Evolutionary conservation across 768 basidiomycete species (phyloP).

Genomic region (Agrocybe pediades): DNA sequence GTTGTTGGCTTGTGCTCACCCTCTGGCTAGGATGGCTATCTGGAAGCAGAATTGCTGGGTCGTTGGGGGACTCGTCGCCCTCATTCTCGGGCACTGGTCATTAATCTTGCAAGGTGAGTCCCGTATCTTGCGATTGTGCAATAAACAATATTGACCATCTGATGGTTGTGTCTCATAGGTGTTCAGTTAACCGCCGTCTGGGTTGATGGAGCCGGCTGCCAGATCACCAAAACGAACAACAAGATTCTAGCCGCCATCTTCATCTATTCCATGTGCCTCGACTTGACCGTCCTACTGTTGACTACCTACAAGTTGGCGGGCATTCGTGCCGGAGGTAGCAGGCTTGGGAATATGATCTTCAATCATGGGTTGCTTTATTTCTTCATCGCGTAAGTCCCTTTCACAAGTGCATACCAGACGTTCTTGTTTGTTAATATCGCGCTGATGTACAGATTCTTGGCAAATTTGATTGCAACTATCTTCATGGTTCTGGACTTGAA

Average conservation of each 20-base stretch:
- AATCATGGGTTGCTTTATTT: slow-evolving; percentile 75
- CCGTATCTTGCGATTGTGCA: background rate
- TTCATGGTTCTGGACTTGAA: slow-evolving; percentile 72
- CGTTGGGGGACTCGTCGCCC: slow-evolving; percentile 46
- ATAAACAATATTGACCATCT: background rate
- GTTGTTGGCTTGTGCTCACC: background rate
- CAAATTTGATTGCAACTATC: slow-evolving; percentile 46
- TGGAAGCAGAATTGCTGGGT: slow-evolving; percentile 63
- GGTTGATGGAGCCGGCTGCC: slow-evolving; percentile 48
- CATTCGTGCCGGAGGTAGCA: slow-evolving; percentile 32
- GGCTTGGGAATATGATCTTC: slow-evolving; percentile 66
- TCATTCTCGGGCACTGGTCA: slow-evolving; percentile 73
- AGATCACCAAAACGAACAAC: slow-evolving; percentile 62
- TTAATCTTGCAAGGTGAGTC: slow-evolving; percentile 63
- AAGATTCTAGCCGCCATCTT: slow-evolving; percentile 68
- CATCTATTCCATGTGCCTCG: slow-evolving; percentile 79
- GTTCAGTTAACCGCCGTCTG: slow-evolving; percentile 61
- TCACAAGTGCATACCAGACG: background rate
- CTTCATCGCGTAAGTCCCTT: slow-evolving; percentile 61
- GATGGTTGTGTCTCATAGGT: slow-evolving; percentile 34
- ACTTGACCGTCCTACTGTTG: slow-evolving; percentile 58
- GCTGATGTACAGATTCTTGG: slow-evolving; percentile 38
- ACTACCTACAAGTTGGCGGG: slow-evolving; percentile 59
- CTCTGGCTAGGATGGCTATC: slow-evolving; percentile 48
- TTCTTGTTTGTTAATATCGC: background rate